Base-by-base conservation (phyloP, 2,329 filamentous ascomycete genomes). In the Ciborinia camelliae region DNA sequence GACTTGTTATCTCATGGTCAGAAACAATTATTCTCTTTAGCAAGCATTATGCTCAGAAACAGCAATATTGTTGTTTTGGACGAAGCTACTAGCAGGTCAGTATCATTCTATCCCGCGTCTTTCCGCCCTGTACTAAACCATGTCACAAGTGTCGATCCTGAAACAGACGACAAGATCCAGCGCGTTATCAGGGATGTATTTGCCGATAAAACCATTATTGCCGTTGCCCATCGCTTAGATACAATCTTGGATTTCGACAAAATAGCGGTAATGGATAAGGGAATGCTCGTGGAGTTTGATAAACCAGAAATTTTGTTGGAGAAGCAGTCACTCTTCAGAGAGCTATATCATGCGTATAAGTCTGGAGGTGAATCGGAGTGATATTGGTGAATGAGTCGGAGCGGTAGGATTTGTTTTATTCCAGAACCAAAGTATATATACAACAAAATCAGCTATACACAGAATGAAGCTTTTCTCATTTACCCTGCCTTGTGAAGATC, bases 11-110 rank as follows among this genome's bases (percentile, higher is more conserved):
- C 78, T 0, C 77, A 79, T 45, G 81, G 82, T 2, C 78, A 84
- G 67, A 73, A 74, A 50, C 82, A 84, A 70, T 72, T 84, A 0
- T 78, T 84, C 60, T 78, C 76, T 12, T 73, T 84, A 15, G 81
- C 79, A 0, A 75, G 82, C 2, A 78, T 80, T 0, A 72, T 30
- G n/a, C n/a, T n/a, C n/a, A n/a, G n/a, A n/a, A n/a, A n/a, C n/a
- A 74, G 76, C 0, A 75, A 73, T 15, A 70, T 81, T 1, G 67
- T 77, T 30, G 66, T 77, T 5, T 68, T 76, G 0, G 75, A 76
- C 54, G 75, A 76, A 64, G 72, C 75, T 45, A 69, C 28, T 23
- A 39, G 62, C 14, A 68, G 20, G 41, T n/a, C 18, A 45, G 41
- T 45, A 23, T 0, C 23, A 41, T 15, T 14, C 14, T 26, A 14